Evolutionary conservation across 2,329 filamentous ascomycete genomes (phyloP).

Genomic region (Incumbomyces delicatus): DNA sequence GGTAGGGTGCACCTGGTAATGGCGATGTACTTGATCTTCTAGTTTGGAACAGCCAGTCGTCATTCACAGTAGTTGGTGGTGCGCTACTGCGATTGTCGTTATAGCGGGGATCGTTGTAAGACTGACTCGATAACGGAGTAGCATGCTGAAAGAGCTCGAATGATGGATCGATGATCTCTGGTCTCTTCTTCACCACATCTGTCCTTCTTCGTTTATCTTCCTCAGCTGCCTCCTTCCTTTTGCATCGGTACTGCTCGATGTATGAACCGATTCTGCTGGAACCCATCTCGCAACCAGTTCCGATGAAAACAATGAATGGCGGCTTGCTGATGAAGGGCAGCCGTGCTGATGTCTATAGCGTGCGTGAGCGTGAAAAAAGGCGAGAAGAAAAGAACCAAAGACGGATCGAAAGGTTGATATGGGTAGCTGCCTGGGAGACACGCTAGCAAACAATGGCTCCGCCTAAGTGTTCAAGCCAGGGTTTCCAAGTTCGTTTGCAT

Average conservation of each 20-base stretch:
- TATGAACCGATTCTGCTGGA: neutral
- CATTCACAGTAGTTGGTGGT: neutral
- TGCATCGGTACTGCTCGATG: neutral
- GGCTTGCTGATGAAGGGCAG: too few species aligned
- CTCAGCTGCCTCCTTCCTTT: slow-evolving; percentile 4
- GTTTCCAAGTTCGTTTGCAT: neutral
- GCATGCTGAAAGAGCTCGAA: slow-evolving; percentile 1
- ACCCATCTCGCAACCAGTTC: neutral
- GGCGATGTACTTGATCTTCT: neutral
- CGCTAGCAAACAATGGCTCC: neutral
- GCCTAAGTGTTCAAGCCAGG: neutral
- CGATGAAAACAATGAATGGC: too few species aligned
- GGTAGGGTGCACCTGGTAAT: neutral
- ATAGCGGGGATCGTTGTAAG: neutral
- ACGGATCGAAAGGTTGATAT: neutral
- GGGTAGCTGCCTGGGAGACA: slow-evolving; percentile 1
- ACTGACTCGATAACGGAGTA: neutral
- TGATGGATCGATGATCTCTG: slow-evolving; percentile 5
- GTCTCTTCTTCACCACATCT: neutral
- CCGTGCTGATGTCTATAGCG: neutral
- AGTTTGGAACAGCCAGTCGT: slow-evolving; percentile 5
- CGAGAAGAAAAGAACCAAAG: neutral
- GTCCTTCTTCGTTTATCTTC: neutral
- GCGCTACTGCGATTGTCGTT: neutral
- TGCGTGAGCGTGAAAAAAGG: neutral